Conservation (phyloP, 352 stramenopile species). For the Phytophthora sojae region DNA sequence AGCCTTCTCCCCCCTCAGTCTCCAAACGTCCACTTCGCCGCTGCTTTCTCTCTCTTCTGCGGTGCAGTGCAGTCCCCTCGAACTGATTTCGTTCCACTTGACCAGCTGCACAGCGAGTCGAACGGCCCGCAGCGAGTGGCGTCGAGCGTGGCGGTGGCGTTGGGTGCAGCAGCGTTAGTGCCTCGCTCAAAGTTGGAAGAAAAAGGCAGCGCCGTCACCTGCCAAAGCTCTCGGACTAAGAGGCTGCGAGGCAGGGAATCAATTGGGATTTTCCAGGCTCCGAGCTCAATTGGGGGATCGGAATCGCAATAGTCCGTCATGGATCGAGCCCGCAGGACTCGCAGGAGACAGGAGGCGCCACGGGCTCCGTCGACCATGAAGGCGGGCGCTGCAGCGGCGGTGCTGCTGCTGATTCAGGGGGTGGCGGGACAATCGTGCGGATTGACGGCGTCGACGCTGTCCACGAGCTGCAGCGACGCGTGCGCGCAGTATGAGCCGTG, state of each 20-base stretch:
- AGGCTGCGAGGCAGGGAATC: constrained; percentile 4
- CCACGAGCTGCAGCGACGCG: constrained; percentile 48
- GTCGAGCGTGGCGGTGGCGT: constrained; percentile 7
- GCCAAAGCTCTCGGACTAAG: constrained; percentile 23
- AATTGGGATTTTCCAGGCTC: constrained; percentile 26
- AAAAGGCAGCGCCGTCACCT: constrained; percentile 34
- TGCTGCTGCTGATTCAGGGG: constrained; percentile 32
- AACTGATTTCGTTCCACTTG: constrained; percentile 29
- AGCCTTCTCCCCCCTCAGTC: not conserved
- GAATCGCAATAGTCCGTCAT: constrained; percentile 17
- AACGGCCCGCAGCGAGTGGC: not conserved
- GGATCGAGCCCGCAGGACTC: constrained; percentile 10
- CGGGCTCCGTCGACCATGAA: constrained; percentile 12
- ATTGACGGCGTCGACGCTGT: constrained; percentile 39
- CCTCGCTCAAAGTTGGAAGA: constrained; percentile 34
- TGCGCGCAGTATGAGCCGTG: constrained; percentile 62
- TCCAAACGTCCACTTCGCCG: not conserved
- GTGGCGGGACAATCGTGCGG: constrained; percentile 23
- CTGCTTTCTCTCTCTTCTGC: not conserved
- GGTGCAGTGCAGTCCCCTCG: not conserved
- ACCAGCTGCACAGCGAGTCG: constrained; percentile 18
- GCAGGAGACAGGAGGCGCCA: constrained; percentile 17
- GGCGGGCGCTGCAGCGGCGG: not conserved
- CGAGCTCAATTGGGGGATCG: not conserved
- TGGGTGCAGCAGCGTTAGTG: constrained; percentile 38